phyloP scores from a whole-genome alignment of 1,284 basidiomycete genomes.

The Volvariella surrecta region DNA sequence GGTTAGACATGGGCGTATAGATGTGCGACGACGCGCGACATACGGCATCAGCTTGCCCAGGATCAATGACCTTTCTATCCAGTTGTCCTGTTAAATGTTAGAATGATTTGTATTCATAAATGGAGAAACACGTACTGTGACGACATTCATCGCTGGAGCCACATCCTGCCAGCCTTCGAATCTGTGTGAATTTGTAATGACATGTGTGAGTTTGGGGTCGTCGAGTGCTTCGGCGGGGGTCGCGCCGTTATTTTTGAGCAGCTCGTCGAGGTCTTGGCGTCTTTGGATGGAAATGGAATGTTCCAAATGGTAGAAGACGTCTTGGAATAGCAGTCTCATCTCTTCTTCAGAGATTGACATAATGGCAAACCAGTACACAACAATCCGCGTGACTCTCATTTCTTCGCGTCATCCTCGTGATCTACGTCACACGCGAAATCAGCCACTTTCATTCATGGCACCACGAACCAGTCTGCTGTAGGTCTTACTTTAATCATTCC shows the following conservation, averaged over 20 bases:
- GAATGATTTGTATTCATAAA: conserved; percentile 2
- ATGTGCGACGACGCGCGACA: conserved; percentile 16
- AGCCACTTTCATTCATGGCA: no score
- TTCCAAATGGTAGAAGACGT: conserved; percentile 23
- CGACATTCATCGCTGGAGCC: conserved; percentile 22
- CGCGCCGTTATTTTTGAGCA: conserved; percentile 37
- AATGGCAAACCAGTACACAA: no score
- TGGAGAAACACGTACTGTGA: conserved; percentile 26
- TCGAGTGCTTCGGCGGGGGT: conserved; percentile 17
- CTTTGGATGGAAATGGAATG: conserved; percentile 20
- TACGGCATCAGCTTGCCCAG: conserved; percentile 52
- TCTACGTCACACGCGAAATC: no score
- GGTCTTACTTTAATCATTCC: no score
- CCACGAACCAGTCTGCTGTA: no score
- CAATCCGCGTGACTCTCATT: no score
- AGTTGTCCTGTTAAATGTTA: conserved; percentile 35
- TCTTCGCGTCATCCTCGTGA: no score
- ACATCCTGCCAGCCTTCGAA: conserved; percentile 46
- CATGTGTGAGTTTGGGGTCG: conserved; percentile 23
- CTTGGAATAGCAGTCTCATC: conserved; percentile 18
- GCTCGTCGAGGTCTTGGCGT: conserved; percentile 19
- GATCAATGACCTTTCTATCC: conserved; percentile 61
- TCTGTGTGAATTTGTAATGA: conserved; percentile 43
- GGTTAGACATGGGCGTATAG: conserved; percentile 1
- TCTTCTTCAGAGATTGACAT: no score